Evolutionary conservation across 768 basidiomycete species (phyloP), one percentile per base, ranked within the genome.

Genomic region (Rhizopogon vinicolor): DNA sequence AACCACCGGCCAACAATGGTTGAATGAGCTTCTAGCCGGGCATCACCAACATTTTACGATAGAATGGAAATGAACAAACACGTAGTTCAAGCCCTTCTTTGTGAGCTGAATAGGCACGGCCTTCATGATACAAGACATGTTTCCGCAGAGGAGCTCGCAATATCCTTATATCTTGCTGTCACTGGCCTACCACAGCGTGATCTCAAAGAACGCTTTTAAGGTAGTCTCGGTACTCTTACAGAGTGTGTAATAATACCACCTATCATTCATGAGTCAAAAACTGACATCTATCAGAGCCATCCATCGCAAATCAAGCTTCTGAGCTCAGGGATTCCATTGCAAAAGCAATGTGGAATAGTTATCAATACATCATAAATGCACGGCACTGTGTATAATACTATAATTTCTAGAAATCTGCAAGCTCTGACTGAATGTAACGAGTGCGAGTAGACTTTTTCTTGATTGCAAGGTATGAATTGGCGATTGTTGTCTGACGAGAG

Each of bases 1-100:
- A 31, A 8, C 31, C 31, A 62, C 62, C 12, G 62, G 66, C 7
- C 53, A 59, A 16, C 13, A 14, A 7, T 68, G 65, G 66, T 40
- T 68, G 4, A 44, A 55, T 28, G 14, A 53, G 14, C 41, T 53
- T 31, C 39, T 53, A 13, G n/a, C 22, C 3, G 41, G 52, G 16
- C 52, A 53, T 43, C 52, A 25, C 9, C 41, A 22, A 10, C 25
- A 12, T 41, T 53, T 31, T 22, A 42, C 7, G 18, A 3, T 10
- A 22, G 33, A 19, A 41, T 53, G 8, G 14, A 42, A 13, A 41
- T 53, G 19, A 41, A 39, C 16, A 6, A 60, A 64, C 51, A 58
- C 63, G 12, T 51, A 59, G 5, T 29, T 42, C 25, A 58, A 59
- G 5, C 60, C 64, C 53, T 54, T n/a, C 5, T 46, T 7, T 14